phyloP scores from a whole-genome alignment of 768 basidiomycete genomes.

The Tulasnella sp. region DNA sequence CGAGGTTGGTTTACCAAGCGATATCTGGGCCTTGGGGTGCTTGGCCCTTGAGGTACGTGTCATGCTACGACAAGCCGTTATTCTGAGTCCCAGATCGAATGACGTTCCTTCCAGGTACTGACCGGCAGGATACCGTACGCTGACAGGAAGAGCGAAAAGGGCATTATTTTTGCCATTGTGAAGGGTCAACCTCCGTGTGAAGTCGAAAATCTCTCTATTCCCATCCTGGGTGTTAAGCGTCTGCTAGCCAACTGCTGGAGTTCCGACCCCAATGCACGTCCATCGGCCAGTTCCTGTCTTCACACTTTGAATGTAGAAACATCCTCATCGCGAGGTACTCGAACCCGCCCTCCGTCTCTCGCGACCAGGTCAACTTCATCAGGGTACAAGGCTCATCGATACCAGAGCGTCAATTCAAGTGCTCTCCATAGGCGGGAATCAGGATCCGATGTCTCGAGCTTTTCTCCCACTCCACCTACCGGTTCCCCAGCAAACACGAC shows the following conservation, averaged over 20 bases:
- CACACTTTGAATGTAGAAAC: not conserved
- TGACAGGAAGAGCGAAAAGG: not conserved
- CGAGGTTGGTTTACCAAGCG: not conserved
- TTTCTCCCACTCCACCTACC: constrained; percentile 14
- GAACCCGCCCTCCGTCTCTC: too few relatives aligned
- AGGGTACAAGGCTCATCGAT: too few relatives aligned
- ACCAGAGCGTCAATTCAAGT: too few relatives aligned
- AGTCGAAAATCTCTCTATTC: not conserved
- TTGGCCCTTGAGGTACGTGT: not conserved
- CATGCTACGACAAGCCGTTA: not conserved
- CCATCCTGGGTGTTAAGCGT: not conserved
- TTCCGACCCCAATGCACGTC: not conserved
- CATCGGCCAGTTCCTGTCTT: not conserved
- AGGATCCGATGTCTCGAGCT: constrained; percentile 16
- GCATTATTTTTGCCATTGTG: not conserved
- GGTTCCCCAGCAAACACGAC: constrained; percentile 14
- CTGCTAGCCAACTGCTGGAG: not conserved
- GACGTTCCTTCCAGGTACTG: not conserved
- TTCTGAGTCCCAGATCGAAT: not conserved
- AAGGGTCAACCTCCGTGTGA: not conserved
- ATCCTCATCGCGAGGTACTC: too few relatives aligned
- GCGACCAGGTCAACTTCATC: too few relatives aligned
- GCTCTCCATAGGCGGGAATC: too few relatives aligned
- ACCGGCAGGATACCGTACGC: not conserved
- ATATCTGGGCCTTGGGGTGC: constrained; percentile 3